Percentiles rank a stretch among this genome's conserved stretches.
phyloP scores from a whole-genome alignment of 148 eudicot species.

The Rhododendron ferrugineum region DNA sequence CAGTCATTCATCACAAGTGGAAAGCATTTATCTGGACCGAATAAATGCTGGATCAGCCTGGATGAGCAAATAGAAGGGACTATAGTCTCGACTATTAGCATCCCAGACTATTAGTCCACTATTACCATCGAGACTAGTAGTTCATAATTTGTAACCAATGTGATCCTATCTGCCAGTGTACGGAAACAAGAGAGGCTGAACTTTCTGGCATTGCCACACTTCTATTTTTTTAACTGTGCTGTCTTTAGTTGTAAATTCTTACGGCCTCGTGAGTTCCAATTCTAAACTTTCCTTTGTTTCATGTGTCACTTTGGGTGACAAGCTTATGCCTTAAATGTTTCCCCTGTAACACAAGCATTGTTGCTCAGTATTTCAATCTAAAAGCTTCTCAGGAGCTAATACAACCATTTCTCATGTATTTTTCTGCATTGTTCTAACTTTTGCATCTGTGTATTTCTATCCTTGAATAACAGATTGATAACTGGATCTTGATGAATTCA shows the following conservation, averaged over 20 bases:
- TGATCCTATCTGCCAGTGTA: neutral
- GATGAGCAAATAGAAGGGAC: neutral
- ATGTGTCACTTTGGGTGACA: neutral
- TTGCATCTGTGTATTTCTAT: neutral
- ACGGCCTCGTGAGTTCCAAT: neutral
- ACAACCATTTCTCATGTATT: neutral
- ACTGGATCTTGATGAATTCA: slow-evolving; percentile 13
- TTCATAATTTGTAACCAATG: neutral
- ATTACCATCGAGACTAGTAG: neutral
- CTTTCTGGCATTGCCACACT: neutral
- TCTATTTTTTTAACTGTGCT: neutral
- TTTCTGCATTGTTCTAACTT: neutral
- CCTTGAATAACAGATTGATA: neutral
- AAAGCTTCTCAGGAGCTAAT: neutral
- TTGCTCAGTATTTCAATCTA: neutral
- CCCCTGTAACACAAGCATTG: neutral
- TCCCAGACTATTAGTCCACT: neutral
- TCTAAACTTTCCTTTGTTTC: neutral
- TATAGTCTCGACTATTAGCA: neutral
- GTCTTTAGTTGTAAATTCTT: neutral
- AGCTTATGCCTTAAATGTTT: neutral
- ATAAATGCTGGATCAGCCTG: neutral
- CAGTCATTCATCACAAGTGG: neutral
- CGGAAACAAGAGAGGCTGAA: neutral
- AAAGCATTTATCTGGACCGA: neutral